Conservation (phyloP, 1,139 yeast genomes). For the Scheffersomyces illinoinensis region DNA sequence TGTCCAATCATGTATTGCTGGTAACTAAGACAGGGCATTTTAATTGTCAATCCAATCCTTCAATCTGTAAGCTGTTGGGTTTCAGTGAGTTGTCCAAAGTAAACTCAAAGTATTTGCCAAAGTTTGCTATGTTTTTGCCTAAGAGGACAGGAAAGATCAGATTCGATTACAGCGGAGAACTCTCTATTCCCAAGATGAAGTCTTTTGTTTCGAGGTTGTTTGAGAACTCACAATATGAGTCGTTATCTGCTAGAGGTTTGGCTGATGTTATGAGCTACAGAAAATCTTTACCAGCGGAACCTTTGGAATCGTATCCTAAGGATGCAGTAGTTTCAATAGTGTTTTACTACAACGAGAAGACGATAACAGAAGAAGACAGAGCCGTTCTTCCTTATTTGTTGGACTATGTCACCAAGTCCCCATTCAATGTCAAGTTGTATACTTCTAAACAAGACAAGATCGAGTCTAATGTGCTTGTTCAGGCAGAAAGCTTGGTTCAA, state of each 20-base stretch:
- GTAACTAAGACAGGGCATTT: conserved; percentile 56
- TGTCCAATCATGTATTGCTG: conserved; percentile 49
- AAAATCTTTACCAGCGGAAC: conserved; percentile 32
- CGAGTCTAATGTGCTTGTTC: conserved; percentile 38
- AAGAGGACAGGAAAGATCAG: conserved; percentile 33
- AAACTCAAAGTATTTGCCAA: conserved; percentile 26
- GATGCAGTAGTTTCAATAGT: conserved; percentile 50
- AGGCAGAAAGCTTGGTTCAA: conserved; percentile 42
- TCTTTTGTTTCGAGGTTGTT: conserved; percentile 32
- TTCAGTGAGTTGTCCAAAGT: conserved; percentile 17
- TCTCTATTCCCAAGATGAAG: conserved; percentile 30
- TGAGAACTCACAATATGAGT: conserved; percentile 40
- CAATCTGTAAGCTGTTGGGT: conserved; percentile 54
- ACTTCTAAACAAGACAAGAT: conserved; percentile 50
- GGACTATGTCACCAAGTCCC: conserved; percentile 57
- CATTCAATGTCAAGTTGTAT: conserved; percentile 54
- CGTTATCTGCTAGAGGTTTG: conserved; percentile 38
- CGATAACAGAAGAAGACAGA: conserved; percentile 59
- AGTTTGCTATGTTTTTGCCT: conserved; percentile 42
- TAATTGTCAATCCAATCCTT: conserved; percentile 53
- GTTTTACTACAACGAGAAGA: conserved; percentile 53
- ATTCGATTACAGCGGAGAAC: conserved; percentile 34
- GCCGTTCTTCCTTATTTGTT: conserved; percentile 59
- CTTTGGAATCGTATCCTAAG: conserved; percentile 41
- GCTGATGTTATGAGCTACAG: conserved; percentile 42